Evolutionary conservation across 371 early-diverging fungal species (phyloP).

Genomic region (Parasitella parasitica): DNA sequence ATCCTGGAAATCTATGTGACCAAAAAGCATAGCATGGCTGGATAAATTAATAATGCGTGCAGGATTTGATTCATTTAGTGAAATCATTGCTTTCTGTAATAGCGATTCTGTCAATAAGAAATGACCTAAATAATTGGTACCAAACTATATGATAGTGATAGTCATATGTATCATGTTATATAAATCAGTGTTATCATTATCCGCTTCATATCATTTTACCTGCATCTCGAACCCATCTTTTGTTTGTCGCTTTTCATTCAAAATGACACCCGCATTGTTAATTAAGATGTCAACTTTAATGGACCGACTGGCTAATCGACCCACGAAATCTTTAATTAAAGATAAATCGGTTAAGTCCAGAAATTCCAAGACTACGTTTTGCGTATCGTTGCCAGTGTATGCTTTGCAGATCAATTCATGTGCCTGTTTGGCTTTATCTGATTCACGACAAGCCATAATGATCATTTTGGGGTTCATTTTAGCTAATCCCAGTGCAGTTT

Average conservation of each 20-base stretch:
- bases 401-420: conserved; percentile 2
- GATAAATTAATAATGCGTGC: conserved; percentile 49
- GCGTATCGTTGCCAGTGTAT: neutral
- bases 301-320: neutral
- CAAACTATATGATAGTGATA: conserved; percentile 33
- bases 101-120: conserved; percentile 34
- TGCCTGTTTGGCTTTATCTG: conserved; percentile 14
- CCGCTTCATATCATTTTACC: conserved; percentile 13
- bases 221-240: conserved; percentile 69
- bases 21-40: conserved; percentile 13
- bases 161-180: too few species aligned
- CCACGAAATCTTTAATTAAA: conserved; percentile 8
- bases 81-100: conserved; percentile 8
- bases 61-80: conserved; percentile 13
- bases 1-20: conserved; percentile 36
- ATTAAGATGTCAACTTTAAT: conserved; percentile 52
- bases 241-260: conserved; percentile 16
- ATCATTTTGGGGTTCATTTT: conserved; percentile 12
- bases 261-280: conserved; percentile 62
- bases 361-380: conserved; percentile 1
- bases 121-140: conserved; percentile 72
- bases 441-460: conserved; percentile 22
- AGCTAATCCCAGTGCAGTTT: conserved; percentile 18
- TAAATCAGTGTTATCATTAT: too few species aligned
- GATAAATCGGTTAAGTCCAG: conserved; percentile 19